Conservation (phyloP, 106 monocot species). For the Acanthochlamys bracteata region DNA sequence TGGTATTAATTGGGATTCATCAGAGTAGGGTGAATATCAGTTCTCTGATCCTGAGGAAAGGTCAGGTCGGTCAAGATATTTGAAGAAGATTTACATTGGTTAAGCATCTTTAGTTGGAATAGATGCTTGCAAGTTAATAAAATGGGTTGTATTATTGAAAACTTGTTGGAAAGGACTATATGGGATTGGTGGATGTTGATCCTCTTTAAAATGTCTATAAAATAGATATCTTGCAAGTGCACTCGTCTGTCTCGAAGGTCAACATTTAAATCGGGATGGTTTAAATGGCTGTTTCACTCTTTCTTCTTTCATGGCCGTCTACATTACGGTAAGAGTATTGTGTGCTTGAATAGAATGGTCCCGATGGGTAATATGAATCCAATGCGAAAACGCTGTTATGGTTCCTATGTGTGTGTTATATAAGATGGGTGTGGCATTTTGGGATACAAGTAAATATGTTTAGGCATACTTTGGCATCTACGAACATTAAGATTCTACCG, state of each 20-base stretch:
- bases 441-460: too few relatives aligned
- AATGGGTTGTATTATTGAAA: neutral
- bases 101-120: neutral
- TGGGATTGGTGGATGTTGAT: neutral
- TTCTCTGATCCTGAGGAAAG: neutral
- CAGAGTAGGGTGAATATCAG: neutral
- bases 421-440: too few relatives aligned
- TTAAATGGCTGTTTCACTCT: neutral
- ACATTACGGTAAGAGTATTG: too few relatives aligned
- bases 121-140: constrained; percentile 1
- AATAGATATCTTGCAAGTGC: neutral
- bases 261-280: neutral
- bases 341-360: too few relatives aligned
- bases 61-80: neutral
- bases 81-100: neutral
- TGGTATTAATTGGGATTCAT: neutral
- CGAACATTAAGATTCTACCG: too few relatives aligned
- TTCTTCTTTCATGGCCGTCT: too few relatives aligned
- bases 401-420: too few relatives aligned
- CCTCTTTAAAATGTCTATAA: neutral
- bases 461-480: too few relatives aligned
- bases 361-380: too few relatives aligned
- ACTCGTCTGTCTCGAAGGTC: neutral
- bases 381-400: too few relatives aligned
- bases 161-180: neutral